Evolutionary conservation across 2,329 filamentous ascomycete species (phyloP).

Genomic region (Cryoendolithus antarcticus): DNA sequence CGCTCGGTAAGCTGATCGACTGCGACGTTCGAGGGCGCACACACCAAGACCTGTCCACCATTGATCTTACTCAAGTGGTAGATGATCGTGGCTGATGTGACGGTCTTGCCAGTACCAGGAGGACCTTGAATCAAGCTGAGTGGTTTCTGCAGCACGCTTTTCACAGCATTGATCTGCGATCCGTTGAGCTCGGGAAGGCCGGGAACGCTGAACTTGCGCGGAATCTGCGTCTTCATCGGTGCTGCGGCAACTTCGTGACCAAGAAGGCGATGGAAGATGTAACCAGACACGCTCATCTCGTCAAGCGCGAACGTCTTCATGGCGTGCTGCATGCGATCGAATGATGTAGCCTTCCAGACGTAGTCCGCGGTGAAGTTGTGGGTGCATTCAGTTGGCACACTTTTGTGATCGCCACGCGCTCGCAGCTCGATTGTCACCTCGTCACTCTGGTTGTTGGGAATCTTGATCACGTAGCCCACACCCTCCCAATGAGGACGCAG

Average conservation of each 20-base stretch:
- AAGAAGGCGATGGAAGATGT: slow-evolving; percentile 93
- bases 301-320: slow-evolving; percentile 99
- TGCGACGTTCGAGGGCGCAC: slow-evolving; percentile 93
- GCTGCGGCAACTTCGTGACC: slow-evolving; percentile 90
- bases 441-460: slow-evolving; percentile 97
- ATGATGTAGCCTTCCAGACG: slow-evolving; percentile 98
- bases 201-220: slow-evolving; percentile 93
- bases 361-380: slow-evolving; percentile 98
- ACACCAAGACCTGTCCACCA: slow-evolving; percentile 87
- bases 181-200: slow-evolving; percentile 88
- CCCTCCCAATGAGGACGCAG: slow-evolving; percentile 88
- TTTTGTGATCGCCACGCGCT: slow-evolving; percentile 90
- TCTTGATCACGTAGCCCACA: slow-evolving; percentile 97
- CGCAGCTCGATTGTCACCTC: slow-evolving; percentile 92
- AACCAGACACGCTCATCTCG: slow-evolving; percentile 95
- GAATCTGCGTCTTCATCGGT: slow-evolving; percentile 89
- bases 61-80: slow-evolving; percentile 95
- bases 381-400: slow-evolving; percentile 87
- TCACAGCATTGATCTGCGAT: slow-evolving; percentile 93
- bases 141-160: slow-evolving; percentile 84
- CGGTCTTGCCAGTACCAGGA: slow-evolving; percentile 94
- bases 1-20: slow-evolving; percentile 97
- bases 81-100: slow-evolving; percentile 96
- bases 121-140: slow-evolving; percentile 93
- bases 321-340: slow-evolving; percentile 96